Base-by-base conservation (phyloP, 257 asterid species). In the Vinca minor region DNA sequence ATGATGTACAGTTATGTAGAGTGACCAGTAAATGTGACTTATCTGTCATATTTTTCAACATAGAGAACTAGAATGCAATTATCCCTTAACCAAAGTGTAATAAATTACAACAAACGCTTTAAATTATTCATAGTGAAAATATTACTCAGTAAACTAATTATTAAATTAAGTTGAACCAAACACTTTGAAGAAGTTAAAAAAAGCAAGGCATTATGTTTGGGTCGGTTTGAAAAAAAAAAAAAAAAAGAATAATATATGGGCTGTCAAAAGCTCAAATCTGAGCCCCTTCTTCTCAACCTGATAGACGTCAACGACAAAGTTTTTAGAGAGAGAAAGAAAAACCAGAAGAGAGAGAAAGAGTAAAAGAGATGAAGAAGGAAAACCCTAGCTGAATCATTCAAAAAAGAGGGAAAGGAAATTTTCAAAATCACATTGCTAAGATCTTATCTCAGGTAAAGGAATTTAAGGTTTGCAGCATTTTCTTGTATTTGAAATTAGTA, bases 361-460 rank as follows among this genome's bases (percentile, higher is more conserved):
- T 52, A 47, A n/a, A n/a, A n/a, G 59, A 41, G 42, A 39, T 20
- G 59, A 29, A 59, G 39, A 14, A n/a, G 35, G 59, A 45, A 49
- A 61, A 69, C 73, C 73, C 68, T 61, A 50, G 21, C 55, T 28
- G 38, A 50, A 35, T 25, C 63, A n/a, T n/a, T 7, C 48, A 32
- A 34, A 5, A 3, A 41, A 45, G 29, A 50, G 20, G 54, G 42
- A 49, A 69, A 50, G 20, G 54, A 32, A 49, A 69, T 69, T 28
- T n/a, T n/a, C 63, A 34, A 32, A n/a, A 63, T 79, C 81, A 74
- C 85, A 78, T 77, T 80, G 78, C 72, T 71, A 62, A 74, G 83
- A 77, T 82, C 84, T 60, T 71, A 56, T 31, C 62, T 13, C n/a
- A 3, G 44, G 17, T 17, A 7, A 44, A 50, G 8, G 45, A 38